A percentile compares a stretch with the other conserved stretches of the same genome.
Evolutionary conservation across 345 rosid genomes (phyloP).

Genomic region (Arabis hirsuta): DNA sequence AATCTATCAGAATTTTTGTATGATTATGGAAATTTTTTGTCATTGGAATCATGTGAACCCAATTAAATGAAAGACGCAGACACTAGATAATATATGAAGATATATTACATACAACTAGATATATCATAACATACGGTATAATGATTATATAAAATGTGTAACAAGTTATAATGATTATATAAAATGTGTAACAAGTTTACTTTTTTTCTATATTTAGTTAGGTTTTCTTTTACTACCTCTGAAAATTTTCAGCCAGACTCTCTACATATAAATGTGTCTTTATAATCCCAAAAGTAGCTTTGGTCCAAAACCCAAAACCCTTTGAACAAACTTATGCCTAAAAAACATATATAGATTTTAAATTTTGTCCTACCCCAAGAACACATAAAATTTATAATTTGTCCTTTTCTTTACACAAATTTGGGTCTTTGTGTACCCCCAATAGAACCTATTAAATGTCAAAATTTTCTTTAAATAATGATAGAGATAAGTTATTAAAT

Average conservation of each 20-base stretch:
- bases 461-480: constrained; percentile 12
- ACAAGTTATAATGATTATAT: neutral
- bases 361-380: constrained; percentile 41
- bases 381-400: constrained; percentile 30
- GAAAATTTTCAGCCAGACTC: constrained; percentile 33
- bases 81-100: constrained; percentile 1
- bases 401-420: constrained; percentile 40
- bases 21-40: constrained; percentile 27
- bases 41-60: constrained; percentile 35
- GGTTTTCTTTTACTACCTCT: constrained; percentile 10
- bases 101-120: constrained; percentile 3
- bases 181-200: constrained; percentile 1
- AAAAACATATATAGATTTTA: constrained; percentile 29
- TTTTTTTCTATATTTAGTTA: constrained; percentile 17
- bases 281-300: constrained; percentile 41
- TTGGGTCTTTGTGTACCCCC: constrained; percentile 39
- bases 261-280: constrained; percentile 36
- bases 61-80: constrained; percentile 25
- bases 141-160: no score
- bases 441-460: constrained; percentile 33
- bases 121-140: neutral
- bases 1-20: neutral
- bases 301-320: constrained; percentile 47
- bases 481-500: constrained; percentile 27
- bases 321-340: constrained; percentile 35